These are phyloP conservation scores for Sarocladium kiliense DNA, from an alignment of 2,329 filamentous ascomycete species.

Conservation along the genomic window DNA sequence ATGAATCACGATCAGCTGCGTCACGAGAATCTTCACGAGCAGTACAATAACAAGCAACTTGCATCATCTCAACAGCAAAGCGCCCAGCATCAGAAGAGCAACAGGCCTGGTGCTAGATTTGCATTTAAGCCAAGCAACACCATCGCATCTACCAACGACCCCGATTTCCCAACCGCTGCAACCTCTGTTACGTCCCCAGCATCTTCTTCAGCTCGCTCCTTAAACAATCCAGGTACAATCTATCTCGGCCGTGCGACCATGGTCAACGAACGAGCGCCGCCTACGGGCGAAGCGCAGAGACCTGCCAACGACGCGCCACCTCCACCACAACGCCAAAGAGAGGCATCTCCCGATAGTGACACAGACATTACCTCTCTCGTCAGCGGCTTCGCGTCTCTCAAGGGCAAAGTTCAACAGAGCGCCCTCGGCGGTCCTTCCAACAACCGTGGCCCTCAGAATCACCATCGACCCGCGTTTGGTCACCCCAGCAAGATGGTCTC, in stretches of 20 bases:
- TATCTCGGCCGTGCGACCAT: conserved; percentile 20
- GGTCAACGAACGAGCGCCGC: conserved; percentile 43
- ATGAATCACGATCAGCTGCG: not conserved
- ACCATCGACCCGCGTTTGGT: conserved; percentile 25
- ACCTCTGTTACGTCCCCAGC: conserved; percentile 6
- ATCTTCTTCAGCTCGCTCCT: conserved; percentile 7
- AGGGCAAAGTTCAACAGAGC: conserved; percentile 16
- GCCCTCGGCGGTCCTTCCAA: conserved; percentile 1
- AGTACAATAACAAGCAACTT: not conserved
- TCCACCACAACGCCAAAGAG: conserved; percentile 9
- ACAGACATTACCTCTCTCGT: conserved; percentile 25
- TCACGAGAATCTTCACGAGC: not conserved
- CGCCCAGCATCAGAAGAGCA: not conserved
- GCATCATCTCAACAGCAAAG: not conserved
- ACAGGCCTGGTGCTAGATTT: conserved; percentile 11
- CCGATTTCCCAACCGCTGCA: conserved; percentile 10
- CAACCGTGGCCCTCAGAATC: conserved; percentile 11
- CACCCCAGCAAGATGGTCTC: conserved; percentile 40
- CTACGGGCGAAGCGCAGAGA: conserved; percentile 32
- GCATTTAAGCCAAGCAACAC: conserved; percentile 14
- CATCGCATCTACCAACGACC: conserved; percentile 10
- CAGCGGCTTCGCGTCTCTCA: conserved; percentile 22
- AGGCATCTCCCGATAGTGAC: conserved; percentile 26
- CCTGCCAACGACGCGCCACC: conserved; percentile 9
- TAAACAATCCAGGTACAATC: conserved; percentile 9